These are phyloP conservation scores for Calophaca sinica DNA, from an alignment of 306 rosid species.

Conservation along the genomic window DNA sequence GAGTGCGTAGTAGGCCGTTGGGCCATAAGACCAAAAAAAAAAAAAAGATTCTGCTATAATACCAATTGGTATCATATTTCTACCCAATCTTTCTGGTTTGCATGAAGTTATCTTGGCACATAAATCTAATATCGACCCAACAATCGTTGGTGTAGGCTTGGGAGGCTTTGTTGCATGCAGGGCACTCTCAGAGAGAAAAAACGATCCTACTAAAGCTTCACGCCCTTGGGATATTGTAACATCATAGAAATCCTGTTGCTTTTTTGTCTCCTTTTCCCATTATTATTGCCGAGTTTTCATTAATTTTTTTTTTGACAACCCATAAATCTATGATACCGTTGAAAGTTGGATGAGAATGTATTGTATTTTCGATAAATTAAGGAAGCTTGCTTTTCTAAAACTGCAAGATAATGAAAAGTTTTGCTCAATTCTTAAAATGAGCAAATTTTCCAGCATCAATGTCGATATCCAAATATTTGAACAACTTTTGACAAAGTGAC, in stretches of 20 bases:
- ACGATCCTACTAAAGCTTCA: constrained; percentile 91
- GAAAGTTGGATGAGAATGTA: constrained; percentile 14
- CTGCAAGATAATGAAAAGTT: constrained; percentile 7
- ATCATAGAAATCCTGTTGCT: constrained; percentile 29
- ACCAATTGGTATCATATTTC: constrained; percentile 74
- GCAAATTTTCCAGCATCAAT: background rate
- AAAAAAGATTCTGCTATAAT: constrained; percentile 75
- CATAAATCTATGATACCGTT: background rate
- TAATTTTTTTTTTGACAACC: background rate
- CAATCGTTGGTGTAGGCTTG: constrained; percentile 66
- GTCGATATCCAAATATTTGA: constrained; percentile 2
- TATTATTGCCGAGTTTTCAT: constrained; percentile 13
- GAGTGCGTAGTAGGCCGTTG: too few species aligned
- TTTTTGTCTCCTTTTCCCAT: constrained; percentile 25
- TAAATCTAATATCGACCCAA: constrained; percentile 32
- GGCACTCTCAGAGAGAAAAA: constrained; percentile 85
- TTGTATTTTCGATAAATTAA: constrained; percentile 13
- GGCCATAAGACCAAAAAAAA: too few species aligned
- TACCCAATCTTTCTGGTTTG: constrained; percentile 15
- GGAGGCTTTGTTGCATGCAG: constrained; percentile 98
- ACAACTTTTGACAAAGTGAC: constrained; percentile 26
- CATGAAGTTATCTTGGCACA: constrained; percentile 26
- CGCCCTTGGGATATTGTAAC: constrained; percentile 96
- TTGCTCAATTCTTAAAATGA: constrained; percentile 1
- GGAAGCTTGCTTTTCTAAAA: background rate